Conservation (phyloP, 495 filamentous ascomycete species). For the Letharia columbiana region DNA sequence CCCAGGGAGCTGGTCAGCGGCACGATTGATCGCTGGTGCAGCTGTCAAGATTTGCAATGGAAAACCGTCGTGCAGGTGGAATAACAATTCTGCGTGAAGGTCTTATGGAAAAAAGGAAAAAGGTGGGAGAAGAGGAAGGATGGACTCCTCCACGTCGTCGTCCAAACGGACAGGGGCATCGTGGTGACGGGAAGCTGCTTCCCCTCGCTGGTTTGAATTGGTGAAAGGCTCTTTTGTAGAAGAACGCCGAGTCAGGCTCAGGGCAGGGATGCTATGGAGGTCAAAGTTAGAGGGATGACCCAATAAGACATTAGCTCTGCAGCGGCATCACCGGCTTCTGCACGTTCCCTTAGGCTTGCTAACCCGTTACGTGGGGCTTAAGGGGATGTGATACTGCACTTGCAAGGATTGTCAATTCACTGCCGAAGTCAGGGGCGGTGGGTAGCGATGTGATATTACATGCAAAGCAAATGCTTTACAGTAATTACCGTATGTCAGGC, state of each 20-base stretch:
- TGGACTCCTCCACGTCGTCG: neutral
- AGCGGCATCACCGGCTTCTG: slow-evolving; percentile 6
- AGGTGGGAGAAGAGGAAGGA: neutral
- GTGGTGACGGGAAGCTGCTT: neutral
- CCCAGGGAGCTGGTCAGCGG: neutral
- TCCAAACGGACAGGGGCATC: neutral
- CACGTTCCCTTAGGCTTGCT: slow-evolving; percentile 7
- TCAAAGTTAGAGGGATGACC: neutral
- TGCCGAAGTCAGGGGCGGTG: neutral
- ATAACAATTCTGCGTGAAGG: neutral
- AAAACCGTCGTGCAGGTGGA: too few relatives aligned
- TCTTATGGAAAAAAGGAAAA: neutral
- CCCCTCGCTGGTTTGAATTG: neutral
- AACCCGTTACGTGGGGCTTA: neutral
- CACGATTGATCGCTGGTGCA: neutral
- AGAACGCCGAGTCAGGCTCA: neutral
- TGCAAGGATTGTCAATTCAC: neutral
- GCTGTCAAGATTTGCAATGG: neutral
- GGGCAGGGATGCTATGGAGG: neutral
- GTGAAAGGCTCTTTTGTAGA: neutral
- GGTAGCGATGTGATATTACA: too few relatives aligned
- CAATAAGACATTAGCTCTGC: slow-evolving; percentile 5
- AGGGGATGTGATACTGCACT: slow-evolving; percentile 7
- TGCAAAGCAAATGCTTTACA: too few relatives aligned
- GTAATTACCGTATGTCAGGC: too few relatives aligned